phyloP scores from a whole-genome alignment of 495 filamentous ascomycete species.

The Cryomyces antarcticus region DNA sequence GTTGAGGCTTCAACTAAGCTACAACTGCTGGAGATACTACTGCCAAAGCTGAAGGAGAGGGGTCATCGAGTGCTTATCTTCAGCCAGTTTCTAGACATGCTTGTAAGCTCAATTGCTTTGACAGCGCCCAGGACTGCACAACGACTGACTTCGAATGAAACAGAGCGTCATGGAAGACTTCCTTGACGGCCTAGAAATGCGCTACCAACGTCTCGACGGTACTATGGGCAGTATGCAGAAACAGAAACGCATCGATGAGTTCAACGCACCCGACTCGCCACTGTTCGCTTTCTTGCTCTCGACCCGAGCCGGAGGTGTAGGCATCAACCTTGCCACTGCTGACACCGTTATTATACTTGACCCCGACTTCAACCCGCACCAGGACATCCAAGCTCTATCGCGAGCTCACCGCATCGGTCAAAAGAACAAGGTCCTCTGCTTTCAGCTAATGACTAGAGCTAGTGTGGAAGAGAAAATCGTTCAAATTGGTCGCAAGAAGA shows the following conservation, averaged over 20 bases:
- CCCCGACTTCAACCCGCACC: slow-evolving; percentile 95
- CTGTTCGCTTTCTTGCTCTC: slow-evolving; percentile 82
- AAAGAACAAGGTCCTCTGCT: slow-evolving; percentile 83
- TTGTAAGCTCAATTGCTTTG: slow-evolving; percentile 16
- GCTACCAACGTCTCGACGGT: slow-evolving; percentile 72
- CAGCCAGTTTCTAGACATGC: slow-evolving; percentile 79
- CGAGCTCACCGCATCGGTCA: slow-evolving; percentile 93
- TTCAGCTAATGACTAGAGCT: slow-evolving; percentile 76
- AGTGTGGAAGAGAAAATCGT: slow-evolving; percentile 90
- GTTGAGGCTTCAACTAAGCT: slow-evolving; percentile 87
- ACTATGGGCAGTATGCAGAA: slow-evolving; percentile 58
- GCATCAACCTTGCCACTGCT: slow-evolving; percentile 91
- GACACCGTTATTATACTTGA: slow-evolving; percentile 98
- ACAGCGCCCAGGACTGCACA: too few species aligned
- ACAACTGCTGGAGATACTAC: slow-evolving; percentile 64
- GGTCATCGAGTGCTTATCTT: slow-evolving; percentile 90
- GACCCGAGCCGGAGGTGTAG: slow-evolving; percentile 84
- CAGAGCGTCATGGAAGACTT: slow-evolving; percentile 77
- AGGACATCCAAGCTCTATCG: slow-evolving; percentile 88
- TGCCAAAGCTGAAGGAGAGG: slow-evolving; percentile 73
- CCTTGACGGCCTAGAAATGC: slow-evolving; percentile 44
- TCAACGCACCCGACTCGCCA: slow-evolving; percentile 65
- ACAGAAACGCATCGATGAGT: slow-evolving; percentile 82
- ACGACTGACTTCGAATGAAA: neutral
- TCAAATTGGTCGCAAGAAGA: slow-evolving; percentile 88